Evolutionary conservation across 495 filamentous ascomycete species (phyloP).

Genomic region (Penicillium argentinense): DNA sequence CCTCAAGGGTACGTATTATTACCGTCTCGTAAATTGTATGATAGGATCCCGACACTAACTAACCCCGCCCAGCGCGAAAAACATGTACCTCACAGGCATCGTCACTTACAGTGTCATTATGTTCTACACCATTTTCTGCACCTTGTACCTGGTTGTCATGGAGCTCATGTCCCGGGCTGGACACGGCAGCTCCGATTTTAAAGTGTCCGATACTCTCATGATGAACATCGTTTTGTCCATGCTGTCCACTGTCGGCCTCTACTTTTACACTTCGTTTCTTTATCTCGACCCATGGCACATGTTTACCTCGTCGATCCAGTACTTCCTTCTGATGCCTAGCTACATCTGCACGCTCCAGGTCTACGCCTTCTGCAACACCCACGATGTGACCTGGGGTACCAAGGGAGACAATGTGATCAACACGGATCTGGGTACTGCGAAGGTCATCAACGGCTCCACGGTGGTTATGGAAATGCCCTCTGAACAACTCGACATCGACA

Average conservation of each 20-base stretch:
- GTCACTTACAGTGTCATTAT: slow-evolving; percentile 90
- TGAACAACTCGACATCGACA: slow-evolving; percentile 98
- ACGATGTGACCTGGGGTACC: slow-evolving; percentile 98
- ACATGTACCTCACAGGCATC: slow-evolving; percentile 85
- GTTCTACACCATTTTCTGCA: slow-evolving; percentile 89
- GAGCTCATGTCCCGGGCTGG: slow-evolving; percentile 62
- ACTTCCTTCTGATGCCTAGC: slow-evolving; percentile 85
- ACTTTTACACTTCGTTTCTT: slow-evolving; percentile 93
- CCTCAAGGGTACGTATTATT: slow-evolving; percentile 75
- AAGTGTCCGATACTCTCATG: slow-evolving; percentile 82
- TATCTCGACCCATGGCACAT: slow-evolving; percentile 99
- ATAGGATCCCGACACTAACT: slow-evolving; percentile 6
- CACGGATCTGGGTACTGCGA: slow-evolving; percentile 85
- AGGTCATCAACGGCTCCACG: slow-evolving; percentile 66
- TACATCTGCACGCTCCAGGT: slow-evolving; percentile 98
- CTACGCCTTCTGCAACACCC: slow-evolving; percentile 99
- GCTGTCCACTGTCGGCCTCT: slow-evolving; percentile 84
- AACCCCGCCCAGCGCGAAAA: slow-evolving; percentile 60
- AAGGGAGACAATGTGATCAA: slow-evolving; percentile 96
- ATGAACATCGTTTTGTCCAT: slow-evolving; percentile 93
- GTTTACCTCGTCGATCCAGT: slow-evolving; percentile 91
- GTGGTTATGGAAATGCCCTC: slow-evolving; percentile 88
- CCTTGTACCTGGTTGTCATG: slow-evolving; percentile 79
- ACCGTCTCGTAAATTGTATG: background rate
- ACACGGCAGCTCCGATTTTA: slow-evolving; percentile 39